Evolutionary conservation across 257 asterid genomes (phyloP), one percentile per base, ranked within the genome.

Genomic region (Rhazya stricta): DNA sequence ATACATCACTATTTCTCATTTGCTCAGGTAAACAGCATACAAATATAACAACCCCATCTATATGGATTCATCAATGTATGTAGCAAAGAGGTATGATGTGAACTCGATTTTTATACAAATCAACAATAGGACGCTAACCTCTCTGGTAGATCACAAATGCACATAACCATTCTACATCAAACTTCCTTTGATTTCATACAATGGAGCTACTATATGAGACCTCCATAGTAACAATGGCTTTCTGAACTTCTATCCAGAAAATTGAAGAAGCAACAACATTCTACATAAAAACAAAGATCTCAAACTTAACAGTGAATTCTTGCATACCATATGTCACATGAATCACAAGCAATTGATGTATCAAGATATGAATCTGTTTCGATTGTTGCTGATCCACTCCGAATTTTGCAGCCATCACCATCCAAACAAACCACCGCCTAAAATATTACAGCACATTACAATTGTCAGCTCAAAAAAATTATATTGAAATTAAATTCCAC

Each of bases 351-450:
- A 85, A 95, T 92, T 62, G 98, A 92, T 70, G 98, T 95, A 85
- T 95, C 99, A 79, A 91, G 81, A 80, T 86, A 91, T 56, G 92
- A 79, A 88, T 89, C 96, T 78, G 88, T 96, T 80, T 86, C 94
- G 72, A 82, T 71, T 71, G 85, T 81, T 74, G 84, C 88, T 74
- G 88, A 87, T 80, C 89, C 91, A 80, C 88, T 88, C 74, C 90
- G 92, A 79, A 95, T 80, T 80, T 91, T 91, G 93, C 99, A 95
- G 87, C 88, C 90, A 86, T 91, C 96, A 77, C 93, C 97, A 74
- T 88, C 98, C 90, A 95, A 88, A 89, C 99, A 95, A 85, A 83
- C 89, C 88, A 95, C 99, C 85, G 99, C 91, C 99, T 95, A 87
- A 79, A 83, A 86, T 82, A 86, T 69, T 84, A 79, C 67, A 84